Conservation (phyloP, 164 flowering plant genomes). For the grape (Vitis vinifera) region DNA sequence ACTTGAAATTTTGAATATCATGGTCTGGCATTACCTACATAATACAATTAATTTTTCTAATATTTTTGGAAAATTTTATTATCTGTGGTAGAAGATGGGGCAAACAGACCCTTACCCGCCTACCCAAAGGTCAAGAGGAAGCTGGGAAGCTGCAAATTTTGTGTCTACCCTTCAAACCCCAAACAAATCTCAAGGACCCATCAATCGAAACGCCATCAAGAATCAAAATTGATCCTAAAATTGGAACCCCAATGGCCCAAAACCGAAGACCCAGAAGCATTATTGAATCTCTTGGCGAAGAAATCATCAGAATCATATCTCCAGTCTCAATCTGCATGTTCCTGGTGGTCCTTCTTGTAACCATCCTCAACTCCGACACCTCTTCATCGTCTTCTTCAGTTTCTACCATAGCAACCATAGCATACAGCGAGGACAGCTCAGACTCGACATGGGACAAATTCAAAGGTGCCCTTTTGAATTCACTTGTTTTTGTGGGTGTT, state of each 20-base stretch:
- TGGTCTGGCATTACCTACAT: no score
- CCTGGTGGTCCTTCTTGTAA: constrained; percentile 76
- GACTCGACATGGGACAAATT: constrained; percentile 86
- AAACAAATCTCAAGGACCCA: no score
- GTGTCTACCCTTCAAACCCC: no score
- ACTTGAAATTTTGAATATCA: no score
- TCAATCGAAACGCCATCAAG: neutral
- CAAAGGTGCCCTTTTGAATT: constrained; percentile 85
- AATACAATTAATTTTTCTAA: no score
- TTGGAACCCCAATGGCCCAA: constrained; percentile 40
- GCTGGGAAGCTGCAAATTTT: no score
- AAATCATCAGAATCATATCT: constrained; percentile 72
- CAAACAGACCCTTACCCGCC: no score
- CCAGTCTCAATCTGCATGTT: constrained; percentile 96
- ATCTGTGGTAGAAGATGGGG: no score
- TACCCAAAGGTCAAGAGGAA: no score
- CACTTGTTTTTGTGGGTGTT: constrained; percentile 76
- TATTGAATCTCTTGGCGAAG: constrained; percentile 78
- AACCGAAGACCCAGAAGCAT: constrained; percentile 45
- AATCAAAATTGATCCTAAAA: constrained; percentile 8
- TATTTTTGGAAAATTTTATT: no score
- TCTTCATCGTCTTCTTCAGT: constrained; percentile 37
- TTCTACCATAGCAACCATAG: constrained; percentile 64
- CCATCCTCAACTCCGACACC: constrained; percentile 41
- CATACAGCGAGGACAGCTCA: constrained; percentile 60